Conservation (phyloP, 768 basidiomycete species). For the Lyophyllum decastes region DNA sequence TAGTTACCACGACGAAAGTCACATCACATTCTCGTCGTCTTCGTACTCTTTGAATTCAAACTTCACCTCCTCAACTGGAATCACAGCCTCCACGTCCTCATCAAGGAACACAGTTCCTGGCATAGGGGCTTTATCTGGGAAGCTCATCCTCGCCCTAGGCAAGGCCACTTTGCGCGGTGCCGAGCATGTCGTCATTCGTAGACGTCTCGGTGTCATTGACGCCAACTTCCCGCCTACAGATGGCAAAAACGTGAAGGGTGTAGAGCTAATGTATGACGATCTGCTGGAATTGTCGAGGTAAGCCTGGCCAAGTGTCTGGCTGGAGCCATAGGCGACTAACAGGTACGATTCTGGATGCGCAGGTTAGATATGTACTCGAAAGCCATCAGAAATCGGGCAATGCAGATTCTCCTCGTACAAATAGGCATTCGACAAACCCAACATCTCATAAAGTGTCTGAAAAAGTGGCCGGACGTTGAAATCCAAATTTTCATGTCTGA, state of each 20-base stretch:
- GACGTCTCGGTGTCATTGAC: slow-evolving; percentile 17
- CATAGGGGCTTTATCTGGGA: slow-evolving; percentile 26
- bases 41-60: background rate
- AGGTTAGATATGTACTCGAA: slow-evolving; percentile 6
- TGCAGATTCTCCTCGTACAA: slow-evolving; percentile 12
- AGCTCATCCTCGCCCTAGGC: slow-evolving; percentile 26
- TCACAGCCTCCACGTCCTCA: slow-evolving; percentile 4
- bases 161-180: slow-evolving; percentile 26
- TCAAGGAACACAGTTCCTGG: slow-evolving; percentile 21
- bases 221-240: slow-evolving; percentile 5
- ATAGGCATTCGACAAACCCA: slow-evolving; percentile 8
- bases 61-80: background rate
- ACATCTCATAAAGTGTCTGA: slow-evolving; percentile 3
- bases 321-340: background rate
- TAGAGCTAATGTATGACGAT: slow-evolving; percentile 25
- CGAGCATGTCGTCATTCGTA: slow-evolving; percentile 24
- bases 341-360: no score
- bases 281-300: slow-evolving; percentile 28
- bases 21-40: background rate
- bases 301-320: background rate
- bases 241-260: slow-evolving; percentile 8
- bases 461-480: slow-evolving; percentile 11
- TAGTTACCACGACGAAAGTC: no score
- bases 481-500: slow-evolving; percentile 9
- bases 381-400: background rate